Evolutionary conservation across 352 stramenopile species (phyloP).

Genomic region (Pythium myriotylum): DNA sequence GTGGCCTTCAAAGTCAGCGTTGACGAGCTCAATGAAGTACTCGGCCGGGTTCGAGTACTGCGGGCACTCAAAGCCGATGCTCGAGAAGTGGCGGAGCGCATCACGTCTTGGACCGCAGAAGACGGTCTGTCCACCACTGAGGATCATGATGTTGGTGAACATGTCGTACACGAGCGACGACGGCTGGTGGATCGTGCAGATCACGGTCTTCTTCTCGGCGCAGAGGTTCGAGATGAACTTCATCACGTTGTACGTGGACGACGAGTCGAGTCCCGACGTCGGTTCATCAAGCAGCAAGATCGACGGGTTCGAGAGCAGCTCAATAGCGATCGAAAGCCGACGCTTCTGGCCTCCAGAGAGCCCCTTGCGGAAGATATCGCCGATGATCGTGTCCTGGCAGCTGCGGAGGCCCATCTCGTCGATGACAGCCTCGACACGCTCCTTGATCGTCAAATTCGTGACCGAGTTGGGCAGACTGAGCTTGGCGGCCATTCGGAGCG

Average conservation of each 20-base stretch:
- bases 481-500: conserved; percentile 59
- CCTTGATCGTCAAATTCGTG: conserved; percentile 26
- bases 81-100: conserved; percentile 56
- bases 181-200: conserved; percentile 89
- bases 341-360: conserved; percentile 90
- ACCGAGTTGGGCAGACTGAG: conserved; percentile 50
- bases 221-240: conserved; percentile 55
- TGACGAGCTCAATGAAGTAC: conserved; percentile 46
- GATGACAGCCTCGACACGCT: conserved; percentile 46
- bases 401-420: conserved; percentile 52
- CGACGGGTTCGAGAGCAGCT: conserved; percentile 93
- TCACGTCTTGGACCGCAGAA: conserved; percentile 77
- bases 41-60: conserved; percentile 71
- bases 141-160: conserved; percentile 63
- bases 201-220: conserved; percentile 63
- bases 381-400: conserved; percentile 60
- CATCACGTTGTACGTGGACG: conserved; percentile 88
- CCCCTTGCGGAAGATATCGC: conserved; percentile 64
- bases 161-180: conserved; percentile 70
- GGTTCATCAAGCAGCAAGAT: conserved; percentile 96
- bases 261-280: conserved; percentile 90
- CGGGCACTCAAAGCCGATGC: conserved; percentile 57
- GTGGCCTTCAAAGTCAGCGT: conserved; percentile 44
- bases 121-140: conserved; percentile 76
- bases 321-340: conserved; percentile 90